Base-by-base conservation (phyloP, 2,329 filamentous ascomycete genomes). In the Endoconidiophora polonica region DNA sequence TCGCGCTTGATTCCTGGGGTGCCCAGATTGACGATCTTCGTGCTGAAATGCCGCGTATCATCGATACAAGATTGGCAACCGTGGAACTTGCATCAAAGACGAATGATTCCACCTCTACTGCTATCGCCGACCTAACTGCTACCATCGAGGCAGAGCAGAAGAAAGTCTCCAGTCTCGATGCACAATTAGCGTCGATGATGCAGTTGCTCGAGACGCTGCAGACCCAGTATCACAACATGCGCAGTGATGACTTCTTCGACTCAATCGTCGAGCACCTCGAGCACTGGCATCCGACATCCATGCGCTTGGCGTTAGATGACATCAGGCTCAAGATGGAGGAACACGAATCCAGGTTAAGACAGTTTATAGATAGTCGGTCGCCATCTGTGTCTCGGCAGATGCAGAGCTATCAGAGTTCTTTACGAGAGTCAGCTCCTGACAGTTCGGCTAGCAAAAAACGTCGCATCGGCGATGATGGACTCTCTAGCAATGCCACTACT, bases 191-290 rank as follows among this genome's bases (percentile, higher is more conserved):
- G 24, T 14, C 46, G 10, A 37, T 41, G 14, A 16, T 20, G 2
- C 42, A 43, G 14, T n/a, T 45, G n/a, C 29, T 53, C 10, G 40
- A 46, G 23, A 46, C 51, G 4, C n/a, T 53, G 9, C 42, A 49
- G 26, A 10, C 26, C 5, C 51, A 49, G 29, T 53, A 41, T 23
- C 43, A 42, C 18, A 41, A 49, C 18, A n/a, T 53, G 3, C 42
- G 46, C 20, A 38, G 46, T 6, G 26, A 26, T 16, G 51, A 53
- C n/a, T 39, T 53, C 4, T 53, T 46, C 29, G 36, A 46, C n/a
- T 29, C 51, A 6, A 49, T 53, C n/a, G 42, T 53, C 4, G 51
- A 53, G 26, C 46, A 53, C 6, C 43, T 53, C 5, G 51, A 53
- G 33, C 37, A 48, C 20, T 52, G 50, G 46, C 50, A 52, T 40